Evolutionary conservation across 164 flowering plant species (phyloP).

Genomic region (Stephania yunnanensis): DNA sequence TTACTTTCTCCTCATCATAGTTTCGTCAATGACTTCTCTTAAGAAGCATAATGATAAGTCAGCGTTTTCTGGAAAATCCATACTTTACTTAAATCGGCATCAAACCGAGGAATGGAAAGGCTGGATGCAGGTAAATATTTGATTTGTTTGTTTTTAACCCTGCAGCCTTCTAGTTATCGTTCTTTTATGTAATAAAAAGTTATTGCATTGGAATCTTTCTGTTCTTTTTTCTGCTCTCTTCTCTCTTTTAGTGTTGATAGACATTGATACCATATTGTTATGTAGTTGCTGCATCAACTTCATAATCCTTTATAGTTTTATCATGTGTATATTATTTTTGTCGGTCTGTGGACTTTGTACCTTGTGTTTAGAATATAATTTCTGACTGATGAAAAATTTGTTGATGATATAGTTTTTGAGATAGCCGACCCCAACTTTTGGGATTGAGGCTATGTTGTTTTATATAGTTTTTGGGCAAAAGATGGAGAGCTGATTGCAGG

Average conservation of each 20-base stretch:
- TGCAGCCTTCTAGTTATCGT: background rate
- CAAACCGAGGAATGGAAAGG: conserved; percentile 99
- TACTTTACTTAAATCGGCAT: conserved; percentile 88
- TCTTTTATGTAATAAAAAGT: background rate
- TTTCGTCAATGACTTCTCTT: conserved; percentile 79
- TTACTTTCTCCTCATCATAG: conserved; percentile 75
- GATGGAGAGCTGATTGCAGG: background rate
- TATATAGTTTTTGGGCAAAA: background rate
- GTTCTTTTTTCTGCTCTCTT: conserved; percentile 7
- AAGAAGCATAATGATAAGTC: conserved; percentile 89
- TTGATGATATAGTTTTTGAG: background rate
- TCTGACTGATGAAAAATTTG: background rate
- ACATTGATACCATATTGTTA: background rate
- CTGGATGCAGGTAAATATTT: conserved; percentile 89
- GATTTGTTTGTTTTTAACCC: background rate
- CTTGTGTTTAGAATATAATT: background rate
- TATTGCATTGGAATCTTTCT: conserved; percentile 1
- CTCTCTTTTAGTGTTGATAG: background rate
- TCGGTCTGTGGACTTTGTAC: background rate
- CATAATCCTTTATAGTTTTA: background rate
- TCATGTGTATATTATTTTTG: background rate
- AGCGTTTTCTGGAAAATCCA: conserved; percentile 73
- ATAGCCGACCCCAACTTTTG: no score
- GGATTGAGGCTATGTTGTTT: no score
- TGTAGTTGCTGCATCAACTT: background rate